Base-by-base conservation (phyloP, 176 grass and related monocot genomes). In the Phoenix dactylifera region DNA sequence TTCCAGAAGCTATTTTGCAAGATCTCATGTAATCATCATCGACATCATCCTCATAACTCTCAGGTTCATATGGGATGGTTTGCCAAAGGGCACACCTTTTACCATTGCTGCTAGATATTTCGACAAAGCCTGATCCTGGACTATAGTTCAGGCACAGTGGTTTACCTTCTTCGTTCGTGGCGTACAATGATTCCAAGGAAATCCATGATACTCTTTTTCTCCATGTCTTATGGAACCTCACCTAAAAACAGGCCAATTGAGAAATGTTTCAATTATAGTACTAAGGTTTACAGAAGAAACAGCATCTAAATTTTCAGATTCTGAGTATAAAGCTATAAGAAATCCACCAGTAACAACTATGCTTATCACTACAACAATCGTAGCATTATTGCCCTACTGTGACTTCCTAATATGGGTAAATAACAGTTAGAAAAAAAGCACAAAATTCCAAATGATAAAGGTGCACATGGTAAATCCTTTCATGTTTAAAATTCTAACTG, bases 171-270 rank as follows among this genome's bases (percentile, higher is more conserved):
- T 83, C 66, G 67, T 72, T 81, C 60, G 52, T 69, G 59, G 66
- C 74, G 56, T 35, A 72, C 57, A 87, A 78, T 50, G 83, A 87
- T 62, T 77, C 52, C 63, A 92, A 85, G 80, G 83, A 92, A 80
- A 92, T 77, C 26, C 57, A 83, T 58, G 64, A 69, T 66, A 62
- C 17, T 60, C 77, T 59, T 68, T 64, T 72, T 72, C 64, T 26
- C 88, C 83, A 84, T 72, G 65, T 65, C 58, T 78, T 87, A 49
- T 92, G 88, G 68, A 78, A 79, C 66, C 75, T 92, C 73, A 92
- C 83, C 83, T 92, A 51, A 24, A 75, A 66, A 58, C 44, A 64
- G 49, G 61, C 59, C 35, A 14, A 12, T 44, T 30, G 28, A 30
- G 35, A 9, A 12, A 12, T 14, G 10, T 44, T 44, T 12, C 35